Conservation (phyloP, 2,329 filamentous ascomycete genomes). For the Diaporthe sp. region DNA sequence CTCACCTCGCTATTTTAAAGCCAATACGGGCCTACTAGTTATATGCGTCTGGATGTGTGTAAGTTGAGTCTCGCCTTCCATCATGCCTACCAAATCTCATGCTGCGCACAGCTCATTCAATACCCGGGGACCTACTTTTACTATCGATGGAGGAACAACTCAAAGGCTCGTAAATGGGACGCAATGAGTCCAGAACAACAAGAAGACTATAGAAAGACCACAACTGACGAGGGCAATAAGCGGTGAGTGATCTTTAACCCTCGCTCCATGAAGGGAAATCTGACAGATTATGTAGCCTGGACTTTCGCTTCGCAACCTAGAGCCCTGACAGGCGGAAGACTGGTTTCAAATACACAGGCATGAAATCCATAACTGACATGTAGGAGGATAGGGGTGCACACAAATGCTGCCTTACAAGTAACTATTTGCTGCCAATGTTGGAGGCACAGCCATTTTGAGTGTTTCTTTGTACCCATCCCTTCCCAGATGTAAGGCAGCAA, state of each 20-base stretch:
- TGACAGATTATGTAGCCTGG: neutral
- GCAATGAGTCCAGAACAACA: slow-evolving; percentile 55
- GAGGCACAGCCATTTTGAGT: too few species aligned
- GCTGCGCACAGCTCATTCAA: neutral
- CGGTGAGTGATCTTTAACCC: neutral
- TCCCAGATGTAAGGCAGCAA: too few species aligned
- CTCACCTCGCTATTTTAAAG: neutral
- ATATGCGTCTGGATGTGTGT: slow-evolving; percentile 15
- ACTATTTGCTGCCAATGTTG: too few species aligned
- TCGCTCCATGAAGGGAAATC: neutral
- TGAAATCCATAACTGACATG: too few species aligned
- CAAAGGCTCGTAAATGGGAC: slow-evolving; percentile 56
- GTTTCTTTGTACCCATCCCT: too few species aligned
- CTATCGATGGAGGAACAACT: slow-evolving; percentile 59
- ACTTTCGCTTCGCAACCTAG: slow-evolving; percentile 1
- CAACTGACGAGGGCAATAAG: neutral
- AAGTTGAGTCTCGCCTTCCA: neutral
- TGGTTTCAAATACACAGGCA: too few species aligned
- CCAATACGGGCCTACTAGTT: neutral
- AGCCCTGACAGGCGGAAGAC: neutral
- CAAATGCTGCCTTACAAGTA: too few species aligned
- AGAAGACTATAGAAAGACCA: neutral
- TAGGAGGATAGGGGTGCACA: too few species aligned
- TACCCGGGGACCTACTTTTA: slow-evolving; percentile 60
- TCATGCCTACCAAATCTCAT: neutral